Base-by-base conservation (phyloP, 140 eudicot genomes). In the Senecio squalidus region DNA sequence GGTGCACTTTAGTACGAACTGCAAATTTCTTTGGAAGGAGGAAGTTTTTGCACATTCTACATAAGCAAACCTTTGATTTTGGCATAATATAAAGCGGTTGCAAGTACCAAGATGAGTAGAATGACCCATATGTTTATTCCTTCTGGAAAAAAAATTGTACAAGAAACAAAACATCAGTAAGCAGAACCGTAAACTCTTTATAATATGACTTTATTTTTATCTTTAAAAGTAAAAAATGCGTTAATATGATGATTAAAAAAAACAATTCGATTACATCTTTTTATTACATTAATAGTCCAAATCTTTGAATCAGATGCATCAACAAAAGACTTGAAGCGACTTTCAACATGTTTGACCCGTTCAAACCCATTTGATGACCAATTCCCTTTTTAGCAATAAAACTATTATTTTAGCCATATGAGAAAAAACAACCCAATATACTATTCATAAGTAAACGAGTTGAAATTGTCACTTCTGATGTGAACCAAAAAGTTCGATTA, bases 111-210 rank as follows among this genome's bases (percentile, higher is more conserved):
- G 18, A 81, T 2, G 10, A 84, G 34, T 46, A 78, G 62, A 13
- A 78, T 48, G 29, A 70, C 13, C 85, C 94, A 81, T 67, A 74
- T 17, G 67, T 43, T 69, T 60, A 65, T 9, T 55, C 82, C 88
- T 56, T 76, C 75, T 26, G 53, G 45, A 67, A 73, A 33, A 21
- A 62, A 18, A 21, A 0, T 5, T 2, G n/a, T n/a, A n/a, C n/a
- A 36, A 11, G 20, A 49, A 21, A 34, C n/a, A 38, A 64, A 22
- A 20, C 23, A 48, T 1, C 14, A 27, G 59, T 18, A 47, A 56
- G 40, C 15, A 54, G 4, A 40, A 5, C 5, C 31, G 22, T 14
- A 9, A 43, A 18, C 63, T 9, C 22, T 20, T 8, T n/a, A n/a
- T n/a, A n/a, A n/a, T n/a, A n/a, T n/a, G n/a, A n/a, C n/a, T n/a